Base-by-base conservation (phyloP, 208 protist species). In the Leishmania guyanensis region DNA sequence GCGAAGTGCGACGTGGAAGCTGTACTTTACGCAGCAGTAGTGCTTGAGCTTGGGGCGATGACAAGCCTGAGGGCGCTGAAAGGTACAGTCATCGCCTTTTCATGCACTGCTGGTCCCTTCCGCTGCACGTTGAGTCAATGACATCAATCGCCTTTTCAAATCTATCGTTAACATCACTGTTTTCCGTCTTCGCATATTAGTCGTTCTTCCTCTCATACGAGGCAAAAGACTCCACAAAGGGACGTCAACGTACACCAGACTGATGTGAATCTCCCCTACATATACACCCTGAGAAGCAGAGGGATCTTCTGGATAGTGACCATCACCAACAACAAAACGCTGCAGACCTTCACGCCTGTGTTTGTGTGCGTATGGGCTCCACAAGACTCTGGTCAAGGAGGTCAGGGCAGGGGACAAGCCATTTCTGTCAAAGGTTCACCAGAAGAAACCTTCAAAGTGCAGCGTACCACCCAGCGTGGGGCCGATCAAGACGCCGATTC, bases 401-500 rank as follows among this genome's bases (percentile, higher is more conserved):
- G 54, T 94, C 75, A 5, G 91, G 88, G 20, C 85, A 78, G 51
- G 87, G 82, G 58, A 90, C 87, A 17, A 90, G 91, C 77, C 93
- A 94, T 50, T 87, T 58, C 79, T 96, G 91, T 64, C 90, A 93
- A 12, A 96, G 56, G 71, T 75, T 80, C n/a, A 90, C 91, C 92
- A 90, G 94, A 72, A 83, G 85, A 50, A 82, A 86, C 16, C 86
- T 81, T 65, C 84, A 90, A 12, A 90, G 77, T 95, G 93, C 33
- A 95, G 82, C 26, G 92, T 50, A 36, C 90, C 92, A 39, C 92
- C 92, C 8, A 93, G 51, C 14, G 83, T 78, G 54, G 92, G 92
- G 6, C 92, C 92, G 74, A 95, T 84, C 17, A 93, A 82, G 39
- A 87, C 80, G 14, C 92, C 92, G 64, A 95, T 85, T 33, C 89